Evolutionary conservation across 1,284 basidiomycete genomes (phyloP).

Genomic region (Ustilago lituana): DNA sequence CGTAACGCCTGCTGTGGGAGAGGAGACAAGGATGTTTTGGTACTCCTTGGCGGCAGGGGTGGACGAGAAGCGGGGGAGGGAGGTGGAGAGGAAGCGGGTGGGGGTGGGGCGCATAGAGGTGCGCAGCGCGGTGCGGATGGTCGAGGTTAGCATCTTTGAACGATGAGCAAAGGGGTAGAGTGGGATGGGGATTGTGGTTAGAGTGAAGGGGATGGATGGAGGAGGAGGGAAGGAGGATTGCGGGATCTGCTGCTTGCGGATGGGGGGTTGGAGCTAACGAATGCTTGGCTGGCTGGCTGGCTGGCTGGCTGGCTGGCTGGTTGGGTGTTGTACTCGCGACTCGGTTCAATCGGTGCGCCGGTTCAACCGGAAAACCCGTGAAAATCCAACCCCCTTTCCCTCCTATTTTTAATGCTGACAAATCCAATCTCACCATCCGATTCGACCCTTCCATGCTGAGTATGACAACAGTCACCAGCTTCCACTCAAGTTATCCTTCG

Average conservation of each 20-base stretch:
- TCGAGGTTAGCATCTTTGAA: constrained; percentile 30
- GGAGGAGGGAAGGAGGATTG: background rate
- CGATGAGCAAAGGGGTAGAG: too few relatives aligned
- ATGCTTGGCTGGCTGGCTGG: too few relatives aligned
- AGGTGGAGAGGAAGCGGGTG: constrained; percentile 48
- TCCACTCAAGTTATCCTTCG: too few relatives aligned
- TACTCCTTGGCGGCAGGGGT: constrained; percentile 62
- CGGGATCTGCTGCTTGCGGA: too few relatives aligned
- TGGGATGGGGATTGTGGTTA: background rate
- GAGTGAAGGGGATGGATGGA: background rate
- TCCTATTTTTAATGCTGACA: constrained; percentile 24
- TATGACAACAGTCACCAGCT: too few relatives aligned
- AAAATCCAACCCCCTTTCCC: constrained; percentile 10
- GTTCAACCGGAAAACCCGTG: constrained; percentile 45
- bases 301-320: too few relatives aligned
- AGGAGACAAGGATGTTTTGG: constrained; percentile 79
- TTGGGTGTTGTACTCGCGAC: too few relatives aligned
- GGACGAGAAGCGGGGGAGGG: constrained; percentile 51
- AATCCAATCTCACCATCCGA: constrained; percentile 12
- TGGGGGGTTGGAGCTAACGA: background rate
- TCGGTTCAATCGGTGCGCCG: constrained; percentile 24
- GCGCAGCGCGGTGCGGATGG: constrained; percentile 43
- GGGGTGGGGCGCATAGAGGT: constrained; percentile 27
- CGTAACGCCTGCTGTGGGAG: constrained; percentile 79
- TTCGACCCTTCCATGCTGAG: constrained; percentile 6